Evolutionary conservation across 78 protist genomes (phyloP), one percentile per base, ranked within the genome.

Genomic region (Ministeria vibrans): DNA sequence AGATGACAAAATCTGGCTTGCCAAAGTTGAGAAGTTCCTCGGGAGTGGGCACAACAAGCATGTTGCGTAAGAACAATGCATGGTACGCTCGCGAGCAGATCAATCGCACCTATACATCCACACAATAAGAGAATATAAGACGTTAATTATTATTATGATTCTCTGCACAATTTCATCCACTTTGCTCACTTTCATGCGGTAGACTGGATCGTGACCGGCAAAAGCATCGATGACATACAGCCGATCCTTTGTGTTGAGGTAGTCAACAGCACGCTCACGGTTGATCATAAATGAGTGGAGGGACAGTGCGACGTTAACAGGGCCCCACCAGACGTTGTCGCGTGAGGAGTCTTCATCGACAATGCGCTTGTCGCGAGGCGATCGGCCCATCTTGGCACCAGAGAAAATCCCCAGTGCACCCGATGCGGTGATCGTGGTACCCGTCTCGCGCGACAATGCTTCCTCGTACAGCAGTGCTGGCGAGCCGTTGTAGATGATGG

Each of bases 181-280:
- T n/a, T n/a, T n/a, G n/a, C n/a, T n/a, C n/a, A n/a, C n/a, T n/a
- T 92, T 92, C 80, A 92, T 62, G 61, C 95, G 81, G 84, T 90
- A 82, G 46, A 61, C 22, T 32, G 90, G 82, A 73, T 94, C 95
- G 86, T 88, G 80, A n/a, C 96, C 95, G 0, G 95, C 98, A 61
- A 42, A 92, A 11, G 87, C 94, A 77, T 95, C 96, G 46, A 93
- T 69, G 36, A 95, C 98, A 80, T 75, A 95, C 62, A 95, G 51
- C 44, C 92, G 82, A 25, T 91, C 92, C 32, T 80, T 77, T 6
- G 91, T 85, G 88, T 91, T 91, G 49, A 95, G 85, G 84, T 89
- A 95, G 75, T 92, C 95, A 51, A 95, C 78, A 11, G 97, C 97
- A 38, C 97, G 89, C 81, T 87, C 93, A 51, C 93, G 88, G 81